A percentile compares a stretch with the other conserved stretches of the same genome.
Evolutionary conservation across 805 yeast genomes (phyloP).

Genomic region (Yamadazyma paraphyllophila): DNA sequence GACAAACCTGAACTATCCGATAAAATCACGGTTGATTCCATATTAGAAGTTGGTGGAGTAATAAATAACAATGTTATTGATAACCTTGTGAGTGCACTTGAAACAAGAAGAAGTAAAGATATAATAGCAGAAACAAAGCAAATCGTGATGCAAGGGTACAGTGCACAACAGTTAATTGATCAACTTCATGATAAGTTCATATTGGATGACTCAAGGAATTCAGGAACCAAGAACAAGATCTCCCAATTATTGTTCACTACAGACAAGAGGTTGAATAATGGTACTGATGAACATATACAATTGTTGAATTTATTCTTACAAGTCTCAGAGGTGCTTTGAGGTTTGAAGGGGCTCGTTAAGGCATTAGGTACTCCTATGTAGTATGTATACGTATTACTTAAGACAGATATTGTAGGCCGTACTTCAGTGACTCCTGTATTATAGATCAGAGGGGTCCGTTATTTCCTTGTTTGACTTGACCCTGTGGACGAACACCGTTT

Average conservation of each 20-base stretch:
- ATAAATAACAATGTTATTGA: slow-evolving; percentile 52
- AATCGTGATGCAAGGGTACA: slow-evolving; percentile 67
- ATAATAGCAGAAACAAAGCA: slow-evolving; percentile 47
- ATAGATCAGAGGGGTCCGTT: no score
- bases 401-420: no score
- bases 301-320: slow-evolving; percentile 57
- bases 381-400: background rate
- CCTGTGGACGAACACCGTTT: slow-evolving; percentile 7
- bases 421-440: no score
- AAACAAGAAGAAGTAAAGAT: slow-evolving; percentile 22
- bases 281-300: slow-evolving; percentile 87
- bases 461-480: slow-evolving; percentile 9
- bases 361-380: slow-evolving; percentile 4
- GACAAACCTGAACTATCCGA: background rate
- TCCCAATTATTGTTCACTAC: slow-evolving; percentile 67
- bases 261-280: slow-evolving; percentile 73
- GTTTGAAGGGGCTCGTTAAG: background rate
- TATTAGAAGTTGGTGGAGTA: slow-evolving; percentile 76
- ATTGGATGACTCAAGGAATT: slow-evolving; percentile 47
- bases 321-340: slow-evolving; percentile 21
- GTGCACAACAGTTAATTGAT: slow-evolving; percentile 66
- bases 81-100: slow-evolving; percentile 36
- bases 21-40: slow-evolving; percentile 43
- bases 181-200: slow-evolving; percentile 72
- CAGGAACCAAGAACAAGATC: slow-evolving; percentile 60